A percentile compares a stretch with the other conserved stretches of the same genome.
Evolutionary conservation across 2,329 filamentous ascomycete genomes (phyloP).

Genomic region (Trichophyton equinum): DNA sequence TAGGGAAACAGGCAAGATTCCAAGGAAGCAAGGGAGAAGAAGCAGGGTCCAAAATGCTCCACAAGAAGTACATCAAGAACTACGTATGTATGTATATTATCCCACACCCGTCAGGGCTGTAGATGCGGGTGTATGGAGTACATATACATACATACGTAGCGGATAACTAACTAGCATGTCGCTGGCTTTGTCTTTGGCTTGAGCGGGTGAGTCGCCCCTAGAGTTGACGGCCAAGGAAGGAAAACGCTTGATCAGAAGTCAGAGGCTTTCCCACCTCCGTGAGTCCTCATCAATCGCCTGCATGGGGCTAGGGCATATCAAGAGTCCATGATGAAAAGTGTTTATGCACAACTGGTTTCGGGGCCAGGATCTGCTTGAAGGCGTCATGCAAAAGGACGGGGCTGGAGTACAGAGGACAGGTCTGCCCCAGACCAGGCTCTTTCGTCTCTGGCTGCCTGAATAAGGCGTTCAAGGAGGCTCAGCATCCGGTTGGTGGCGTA

Average conservation of each 20-base stretch:
- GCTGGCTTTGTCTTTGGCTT: background rate
- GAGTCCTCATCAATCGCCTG: background rate
- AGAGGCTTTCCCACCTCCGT: background rate
- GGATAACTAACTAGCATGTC: background rate
- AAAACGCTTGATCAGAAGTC: background rate
- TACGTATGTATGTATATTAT: background rate
- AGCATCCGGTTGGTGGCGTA: background rate
- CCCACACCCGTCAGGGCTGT: too few species aligned
- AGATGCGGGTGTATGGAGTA: too few species aligned
- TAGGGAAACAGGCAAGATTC: background rate
- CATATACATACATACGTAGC: background rate
- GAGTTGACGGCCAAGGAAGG: background rate
- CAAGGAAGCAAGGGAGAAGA: background rate
- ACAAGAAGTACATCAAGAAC: background rate
- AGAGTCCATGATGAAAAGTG: background rate
- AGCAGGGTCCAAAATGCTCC: slow-evolving; percentile 1
- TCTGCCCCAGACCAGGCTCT: background rate
- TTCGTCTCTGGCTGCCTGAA: background rate
- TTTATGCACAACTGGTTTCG: slow-evolving; percentile 1
- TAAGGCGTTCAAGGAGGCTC: background rate
- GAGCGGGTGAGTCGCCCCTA: background rate
- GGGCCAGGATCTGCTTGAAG: slow-evolving; percentile 1
- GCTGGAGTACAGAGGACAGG: background rate
- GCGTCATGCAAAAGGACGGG: background rate
- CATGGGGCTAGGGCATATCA: slow-evolving; percentile 1